Base-by-base conservation (phyloP, 1,139 yeast genomes). In the Pichia terricola region DNA sequence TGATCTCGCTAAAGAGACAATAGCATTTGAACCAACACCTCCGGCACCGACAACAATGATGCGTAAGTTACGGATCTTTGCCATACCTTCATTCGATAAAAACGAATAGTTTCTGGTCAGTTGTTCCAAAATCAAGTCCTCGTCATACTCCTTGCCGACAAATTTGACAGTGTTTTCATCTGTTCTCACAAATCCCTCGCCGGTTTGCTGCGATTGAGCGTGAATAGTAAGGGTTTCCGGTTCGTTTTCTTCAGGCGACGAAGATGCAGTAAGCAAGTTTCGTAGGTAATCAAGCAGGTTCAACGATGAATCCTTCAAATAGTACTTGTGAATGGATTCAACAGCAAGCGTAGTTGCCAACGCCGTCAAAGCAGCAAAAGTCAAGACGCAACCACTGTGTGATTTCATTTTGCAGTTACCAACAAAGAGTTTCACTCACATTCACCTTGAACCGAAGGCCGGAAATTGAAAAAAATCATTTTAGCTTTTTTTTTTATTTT, bases 1-100 rank as follows among this genome's bases (percentile, higher is more conserved):
- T 7, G 95, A 84, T 55, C 98, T 77, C 1, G 85, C 85, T 47
- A 91, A 71, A 87, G 94, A 87, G 3, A 95, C 83, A 6, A 88
- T 83, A 9, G 83, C 95, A 94, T 96, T 89, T 0, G 97, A 88
- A 2, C 98, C 98, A 34, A 91, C 98, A 40, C 98, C 98, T 43
- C 98, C 98, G 8, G 91, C 94, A 30, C 98, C 98, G n/a, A 91
- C 96, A 22, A 91, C 84, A 3, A 87, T 82, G 3, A 91, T 76
- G 48, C 77, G 73, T 55, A 87, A 81, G n/a, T 69, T 63, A 45
- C 95, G 77, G 26, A 91, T 75, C 49, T 77, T 77, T n/a, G 66
- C 62, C 77, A 87, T 79, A 1, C 96, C 97, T 25, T 80, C 83
- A 41, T 81, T 84, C 3, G 95, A 88, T 34, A 91, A 69, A 58